Base-by-base conservation (phyloP, 1,284 basidiomycete species). In the Taiwanofungus camphoratus region DNA sequence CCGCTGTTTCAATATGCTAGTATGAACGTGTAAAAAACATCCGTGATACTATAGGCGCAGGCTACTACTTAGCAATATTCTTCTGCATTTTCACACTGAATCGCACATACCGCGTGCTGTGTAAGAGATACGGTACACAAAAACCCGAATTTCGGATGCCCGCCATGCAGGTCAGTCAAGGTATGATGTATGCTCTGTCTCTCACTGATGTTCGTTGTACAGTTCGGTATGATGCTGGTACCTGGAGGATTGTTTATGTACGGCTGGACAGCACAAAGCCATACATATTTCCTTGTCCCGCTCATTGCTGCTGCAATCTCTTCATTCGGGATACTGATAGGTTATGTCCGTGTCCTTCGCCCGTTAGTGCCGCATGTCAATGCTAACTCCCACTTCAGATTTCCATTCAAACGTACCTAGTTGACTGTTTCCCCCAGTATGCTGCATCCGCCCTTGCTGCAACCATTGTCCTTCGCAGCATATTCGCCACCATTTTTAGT, bases 161-260 rank as follows among this genome's bases (percentile, higher is more conserved):
- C 3, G 40, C 40, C 19, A 46, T 46, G 45, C 45, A 45, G 39
- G 43, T 41, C 4, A 45, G 38, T 6, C 22, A n/a, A 7, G 13
- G 8, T 27, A 7, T 27, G 15, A 6, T 19, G 9, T 16, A 18
- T 32, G 19, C 19, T n/a, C 8, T 8, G 7, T 13, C 13, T 27
- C 26, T 13, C 26, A 12, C 20, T 6, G 12, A 16, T 24, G 3
- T 4, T 31, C 13, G 20, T 12, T 9, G 7, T 26, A 5, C 27
- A 13, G 40, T 22, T 46, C 8, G 45, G 45, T 22, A 46, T 46
- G 40, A 29, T 46, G 5, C 29, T 46, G 13, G 35, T 64, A 16
- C 63, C 62, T 9, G 54, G 63, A 36, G 63, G 63, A 6, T 49
- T 65, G 30, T 41, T 64, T 23, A 60, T 65, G 12, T 64, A 61